A percentile compares a stretch with the other conserved stretches of the same genome.
phyloP scores from a whole-genome alignment of 2,329 filamentous ascomycete species.

The Penicillium nordicum region DNA sequence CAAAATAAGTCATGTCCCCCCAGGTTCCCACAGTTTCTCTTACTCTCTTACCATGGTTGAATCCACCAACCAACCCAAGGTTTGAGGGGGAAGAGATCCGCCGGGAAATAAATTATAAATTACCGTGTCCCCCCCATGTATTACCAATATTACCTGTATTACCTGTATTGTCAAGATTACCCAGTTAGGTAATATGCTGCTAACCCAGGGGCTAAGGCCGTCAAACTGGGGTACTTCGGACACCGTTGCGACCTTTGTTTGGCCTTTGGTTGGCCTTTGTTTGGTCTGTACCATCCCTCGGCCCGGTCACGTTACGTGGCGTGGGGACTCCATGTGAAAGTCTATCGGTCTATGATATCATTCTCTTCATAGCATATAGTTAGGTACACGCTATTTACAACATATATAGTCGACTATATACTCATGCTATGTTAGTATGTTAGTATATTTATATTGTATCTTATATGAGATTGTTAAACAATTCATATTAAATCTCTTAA shows the following conservation, averaged over 20 bases:
- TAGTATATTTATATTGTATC: too few relatives aligned
- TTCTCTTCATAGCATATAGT: neutral
- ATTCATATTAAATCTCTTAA: neutral
- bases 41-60: neutral
- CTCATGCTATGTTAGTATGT: neutral
- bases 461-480: neutral
- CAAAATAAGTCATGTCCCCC: conserved; percentile 30
- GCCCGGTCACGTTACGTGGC: conserved; percentile 20
- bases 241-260: neutral
- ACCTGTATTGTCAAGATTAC: neutral
- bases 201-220: neutral
- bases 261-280: neutral
- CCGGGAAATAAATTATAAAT: neutral
- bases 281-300: conserved; percentile 6
- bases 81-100: conserved; percentile 1
- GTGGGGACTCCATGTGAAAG: neutral
- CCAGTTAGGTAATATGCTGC: neutral
- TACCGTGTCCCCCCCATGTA: neutral
- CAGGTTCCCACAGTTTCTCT: conserved; percentile 12
- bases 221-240: neutral
- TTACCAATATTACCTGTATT: neutral
- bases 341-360: neutral
- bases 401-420: neutral
- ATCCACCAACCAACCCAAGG: neutral
- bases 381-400: too few relatives aligned